Conservation (phyloP, 2,329 filamentous ascomycete species). For the Ceratocystiopsis brevicomis region DNA sequence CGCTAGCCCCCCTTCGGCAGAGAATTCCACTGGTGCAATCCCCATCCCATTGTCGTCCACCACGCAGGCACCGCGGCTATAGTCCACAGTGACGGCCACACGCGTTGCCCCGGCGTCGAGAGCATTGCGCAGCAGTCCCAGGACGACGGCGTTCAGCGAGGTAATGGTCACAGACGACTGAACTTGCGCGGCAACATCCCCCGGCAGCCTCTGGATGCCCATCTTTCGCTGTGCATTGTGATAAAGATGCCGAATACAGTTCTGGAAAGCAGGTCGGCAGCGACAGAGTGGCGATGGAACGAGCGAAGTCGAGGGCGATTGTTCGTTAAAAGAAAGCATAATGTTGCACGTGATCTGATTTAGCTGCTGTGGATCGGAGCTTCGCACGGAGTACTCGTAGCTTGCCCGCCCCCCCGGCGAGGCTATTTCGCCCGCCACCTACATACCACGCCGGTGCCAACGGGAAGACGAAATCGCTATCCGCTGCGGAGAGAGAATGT, state of each 20-base stretch:
- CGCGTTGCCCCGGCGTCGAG: conserved; percentile 59
- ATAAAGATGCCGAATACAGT: too few species aligned
- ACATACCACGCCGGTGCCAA: too few species aligned
- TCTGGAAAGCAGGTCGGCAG: too few species aligned
- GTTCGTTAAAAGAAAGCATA: too few species aligned
- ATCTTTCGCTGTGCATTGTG: conserved; percentile 15
- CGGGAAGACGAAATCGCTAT: background rate
- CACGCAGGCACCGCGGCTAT: conserved; percentile 52
- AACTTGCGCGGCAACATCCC: conserved; percentile 56
- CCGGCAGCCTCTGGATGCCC: conserved; percentile 51
- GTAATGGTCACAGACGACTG: conserved; percentile 69
- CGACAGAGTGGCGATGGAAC: too few species aligned
- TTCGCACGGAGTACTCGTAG: too few species aligned
- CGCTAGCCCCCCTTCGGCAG: conserved; percentile 47
- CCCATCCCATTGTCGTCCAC: conserved; percentile 75
- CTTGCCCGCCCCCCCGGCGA: too few species aligned
- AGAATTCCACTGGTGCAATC: conserved; percentile 56
- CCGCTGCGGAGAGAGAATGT: conserved; percentile 9
- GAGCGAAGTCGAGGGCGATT: too few species aligned
- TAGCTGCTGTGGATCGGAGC: too few species aligned
- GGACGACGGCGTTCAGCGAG: conserved; percentile 49
- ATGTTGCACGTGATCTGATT: too few species aligned
- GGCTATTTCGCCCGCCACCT: too few species aligned
- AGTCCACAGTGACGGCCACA: conserved; percentile 55
- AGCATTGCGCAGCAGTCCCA: conserved; percentile 63